Conservation (phyloP, 805 yeast species). For the Kodamaea leandrae region DNA sequence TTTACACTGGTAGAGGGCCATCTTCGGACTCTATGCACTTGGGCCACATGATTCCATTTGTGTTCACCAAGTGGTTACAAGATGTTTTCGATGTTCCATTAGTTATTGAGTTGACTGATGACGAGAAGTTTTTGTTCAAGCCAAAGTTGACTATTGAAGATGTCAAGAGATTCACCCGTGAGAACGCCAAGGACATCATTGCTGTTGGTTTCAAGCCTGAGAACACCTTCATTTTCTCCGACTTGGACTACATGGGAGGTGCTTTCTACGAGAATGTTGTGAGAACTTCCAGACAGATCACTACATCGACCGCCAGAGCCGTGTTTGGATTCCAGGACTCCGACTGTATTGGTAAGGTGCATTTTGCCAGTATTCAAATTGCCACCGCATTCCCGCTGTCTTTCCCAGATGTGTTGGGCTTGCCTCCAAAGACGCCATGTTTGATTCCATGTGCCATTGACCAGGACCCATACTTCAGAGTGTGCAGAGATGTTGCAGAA, state of each 20-base stretch:
- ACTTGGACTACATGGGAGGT: conserved; percentile 88
- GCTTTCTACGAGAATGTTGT: conserved; percentile 93
- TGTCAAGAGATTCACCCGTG: conserved; percentile 73
- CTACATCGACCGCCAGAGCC: conserved; percentile 95
- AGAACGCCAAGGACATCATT: conserved; percentile 89
- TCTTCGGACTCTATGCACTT: conserved; percentile 91
- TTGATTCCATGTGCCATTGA: conserved; percentile 98
- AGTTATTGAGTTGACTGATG: conserved; percentile 92
- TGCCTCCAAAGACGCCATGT: conserved; percentile 89
- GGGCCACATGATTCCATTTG: conserved; percentile 95
- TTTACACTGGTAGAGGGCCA: conserved; percentile 98
- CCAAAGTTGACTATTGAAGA: conserved; percentile 85
- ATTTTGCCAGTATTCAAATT: conserved; percentile 94
- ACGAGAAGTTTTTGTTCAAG: conserved; percentile 94
- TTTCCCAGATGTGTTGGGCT: conserved; percentile 87
- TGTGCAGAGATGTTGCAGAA: conserved; percentile 95
- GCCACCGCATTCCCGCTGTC: conserved; percentile 95
- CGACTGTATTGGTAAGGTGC: conserved; percentile 91
- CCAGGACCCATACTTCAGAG: conserved; percentile 97
- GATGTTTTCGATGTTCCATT: conserved; percentile 96
- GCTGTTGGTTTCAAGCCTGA: conserved; percentile 93
- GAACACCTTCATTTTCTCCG: conserved; percentile 93
- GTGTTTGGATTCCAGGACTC: conserved; percentile 95
- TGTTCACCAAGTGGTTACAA: conserved; percentile 96
- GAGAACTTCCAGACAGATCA: conserved; percentile 87